Evolutionary conservation across 768 basidiomycete genomes (phyloP).

Genomic region (Lactarius akahatsu): DNA sequence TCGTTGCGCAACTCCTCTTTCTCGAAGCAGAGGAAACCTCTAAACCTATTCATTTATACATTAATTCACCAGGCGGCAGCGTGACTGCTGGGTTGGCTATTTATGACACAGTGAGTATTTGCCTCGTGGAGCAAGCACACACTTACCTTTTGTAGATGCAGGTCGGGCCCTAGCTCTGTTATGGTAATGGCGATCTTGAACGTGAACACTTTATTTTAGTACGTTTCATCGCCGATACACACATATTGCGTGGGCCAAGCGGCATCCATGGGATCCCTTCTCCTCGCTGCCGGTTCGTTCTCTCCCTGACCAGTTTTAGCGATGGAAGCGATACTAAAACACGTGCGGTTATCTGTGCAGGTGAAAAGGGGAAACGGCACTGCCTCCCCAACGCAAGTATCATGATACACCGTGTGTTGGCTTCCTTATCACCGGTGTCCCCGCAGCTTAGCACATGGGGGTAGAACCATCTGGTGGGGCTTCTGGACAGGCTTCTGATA

Average conservation of each 20-base stretch:
- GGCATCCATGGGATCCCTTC: slow-evolving; percentile 92
- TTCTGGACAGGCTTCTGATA: slow-evolving; percentile 92
- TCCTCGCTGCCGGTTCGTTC: slow-evolving; percentile 73
- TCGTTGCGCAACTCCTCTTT: slow-evolving; percentile 91
- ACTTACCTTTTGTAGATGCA: slow-evolving; percentile 35
- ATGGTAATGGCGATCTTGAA: not conserved
- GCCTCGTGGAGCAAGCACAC: not conserved
- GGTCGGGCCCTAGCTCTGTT: slow-evolving; percentile 54
- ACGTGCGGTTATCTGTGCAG: slow-evolving; percentile 34
- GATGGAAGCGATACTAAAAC: not conserved
- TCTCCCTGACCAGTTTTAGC: not conserved
- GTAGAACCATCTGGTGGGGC: slow-evolving; percentile 95
- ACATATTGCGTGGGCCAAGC: slow-evolving; percentile 97
- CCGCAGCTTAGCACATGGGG: not conserved
- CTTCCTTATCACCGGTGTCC: slow-evolving; percentile 22
- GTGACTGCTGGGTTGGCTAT: slow-evolving; percentile 96
- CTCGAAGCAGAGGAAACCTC: slow-evolving; percentile 94
- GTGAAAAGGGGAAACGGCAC: slow-evolving; percentile 87
- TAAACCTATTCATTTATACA: slow-evolving; percentile 94
- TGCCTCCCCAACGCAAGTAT: slow-evolving; percentile 92
- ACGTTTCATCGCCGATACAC: slow-evolving; percentile 92
- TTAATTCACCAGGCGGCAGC: slow-evolving; percentile 95
- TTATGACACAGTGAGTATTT: slow-evolving; percentile 82
- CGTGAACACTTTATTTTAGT: slow-evolving; percentile 39
- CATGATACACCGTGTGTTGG: slow-evolving; percentile 90